These are phyloP conservation scores for Trebouxia gelatinosa DNA, from an alignment of 163 green algal genomes.

Conservation along the genomic window DNA sequence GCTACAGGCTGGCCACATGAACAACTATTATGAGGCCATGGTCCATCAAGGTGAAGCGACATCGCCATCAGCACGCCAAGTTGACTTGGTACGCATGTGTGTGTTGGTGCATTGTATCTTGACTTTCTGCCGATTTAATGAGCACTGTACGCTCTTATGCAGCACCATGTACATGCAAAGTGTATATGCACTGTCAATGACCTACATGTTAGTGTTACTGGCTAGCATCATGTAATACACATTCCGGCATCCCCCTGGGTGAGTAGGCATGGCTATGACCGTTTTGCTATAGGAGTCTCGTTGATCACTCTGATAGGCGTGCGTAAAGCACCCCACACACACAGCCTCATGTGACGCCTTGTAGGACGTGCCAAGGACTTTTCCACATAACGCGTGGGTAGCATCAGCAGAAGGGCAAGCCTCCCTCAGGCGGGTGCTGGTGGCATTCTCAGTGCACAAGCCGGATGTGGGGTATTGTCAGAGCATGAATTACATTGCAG, in stretches of 20 bases:
- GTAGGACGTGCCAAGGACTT: slow-evolving; percentile 80
- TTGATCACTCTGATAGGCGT: too few relatives aligned
- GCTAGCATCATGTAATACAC: too few relatives aligned
- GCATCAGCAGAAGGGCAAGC: slow-evolving; percentile 61
- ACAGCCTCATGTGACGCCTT: too few relatives aligned
- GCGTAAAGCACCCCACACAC: too few relatives aligned
- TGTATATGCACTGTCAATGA: too few relatives aligned
- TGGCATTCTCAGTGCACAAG: slow-evolving; percentile 77
- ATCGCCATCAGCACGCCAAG: slow-evolving; percentile 63
- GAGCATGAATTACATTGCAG: slow-evolving; percentile 93
- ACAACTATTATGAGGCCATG: slow-evolving; percentile 65
- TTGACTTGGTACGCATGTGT: slow-evolving; percentile 80
- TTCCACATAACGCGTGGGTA: slow-evolving; percentile 73
- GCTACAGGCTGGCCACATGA: slow-evolving; percentile 36
- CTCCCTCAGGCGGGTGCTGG: slow-evolving; percentile 68
- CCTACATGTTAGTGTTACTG: too few relatives aligned
- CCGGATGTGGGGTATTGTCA: slow-evolving; percentile 89
- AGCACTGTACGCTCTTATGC: too few relatives aligned
- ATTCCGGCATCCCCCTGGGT: too few relatives aligned
- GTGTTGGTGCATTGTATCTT: background rate
- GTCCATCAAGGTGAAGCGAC: slow-evolving; percentile 55
- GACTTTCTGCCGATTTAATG: too few relatives aligned
- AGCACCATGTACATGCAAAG: too few relatives aligned
- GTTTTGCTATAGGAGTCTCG: too few relatives aligned
- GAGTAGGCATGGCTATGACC: too few relatives aligned